phyloP scores from a whole-genome alignment of 2,329 filamentous ascomycete species.

The Aspergillus novofumigatus region DNA sequence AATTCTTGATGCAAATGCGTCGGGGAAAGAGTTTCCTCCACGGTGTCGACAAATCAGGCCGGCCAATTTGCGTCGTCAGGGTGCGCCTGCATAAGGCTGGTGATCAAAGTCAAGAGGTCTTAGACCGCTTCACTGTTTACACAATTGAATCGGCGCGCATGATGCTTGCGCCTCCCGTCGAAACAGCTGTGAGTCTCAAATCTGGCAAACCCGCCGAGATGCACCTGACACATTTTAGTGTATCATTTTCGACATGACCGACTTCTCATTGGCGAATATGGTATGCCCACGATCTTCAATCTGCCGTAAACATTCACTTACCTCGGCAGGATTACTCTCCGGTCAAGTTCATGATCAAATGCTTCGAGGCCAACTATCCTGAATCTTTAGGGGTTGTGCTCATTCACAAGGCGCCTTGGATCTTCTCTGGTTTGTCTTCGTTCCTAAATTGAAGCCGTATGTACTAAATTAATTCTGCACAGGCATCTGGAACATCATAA shows the following conservation, averaged over 20 bases:
- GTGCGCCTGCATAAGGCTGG: slow-evolving; percentile 76
- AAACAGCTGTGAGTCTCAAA: slow-evolving; percentile 73
- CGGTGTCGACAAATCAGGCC: slow-evolving; percentile 74
- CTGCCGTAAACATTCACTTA: background rate
- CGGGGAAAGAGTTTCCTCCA: slow-evolving; percentile 93
- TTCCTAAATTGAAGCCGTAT: background rate
- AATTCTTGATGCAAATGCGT: slow-evolving; percentile 78
- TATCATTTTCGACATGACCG: slow-evolving; percentile 92
- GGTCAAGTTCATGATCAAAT: slow-evolving; percentile 99
- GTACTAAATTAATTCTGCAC: background rate
- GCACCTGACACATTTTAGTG: slow-evolving; percentile 53
- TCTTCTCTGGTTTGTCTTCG: slow-evolving; percentile 71
- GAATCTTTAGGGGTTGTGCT: slow-evolving; percentile 86
- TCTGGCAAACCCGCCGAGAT: slow-evolving; percentile 7
- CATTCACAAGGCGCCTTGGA: slow-evolving; percentile 94
- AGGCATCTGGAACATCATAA: slow-evolving; percentile 96
- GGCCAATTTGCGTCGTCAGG: slow-evolving; percentile 82
- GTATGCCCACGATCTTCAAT: slow-evolving; percentile 39
- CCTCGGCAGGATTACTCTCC: slow-evolving; percentile 73
- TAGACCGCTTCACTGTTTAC: slow-evolving; percentile 90
- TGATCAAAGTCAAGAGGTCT: slow-evolving; percentile 73
- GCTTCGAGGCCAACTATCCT: slow-evolving; percentile 97
- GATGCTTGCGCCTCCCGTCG: slow-evolving; percentile 71
- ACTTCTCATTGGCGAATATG: slow-evolving; percentile 94
- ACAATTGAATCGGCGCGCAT: slow-evolving; percentile 91